Evolutionary conservation across 78 protist species (phyloP).

Genomic region (Dictyostelium intermedium): DNA sequence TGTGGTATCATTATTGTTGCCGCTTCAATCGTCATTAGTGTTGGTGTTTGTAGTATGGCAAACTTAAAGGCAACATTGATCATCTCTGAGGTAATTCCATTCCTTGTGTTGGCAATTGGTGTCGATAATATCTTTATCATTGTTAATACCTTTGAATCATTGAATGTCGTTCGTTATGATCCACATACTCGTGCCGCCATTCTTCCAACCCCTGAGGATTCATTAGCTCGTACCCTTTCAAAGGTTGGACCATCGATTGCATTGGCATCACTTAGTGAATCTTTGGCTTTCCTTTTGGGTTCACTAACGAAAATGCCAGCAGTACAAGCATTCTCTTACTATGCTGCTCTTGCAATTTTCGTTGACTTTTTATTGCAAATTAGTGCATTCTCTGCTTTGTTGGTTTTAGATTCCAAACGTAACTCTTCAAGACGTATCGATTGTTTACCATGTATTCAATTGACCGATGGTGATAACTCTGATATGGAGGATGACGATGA

Average conservation of each 20-base stretch:
- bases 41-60: constrained; percentile 37
- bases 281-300: constrained; percentile 89
- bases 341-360: constrained; percentile 84
- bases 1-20: constrained; percentile 85
- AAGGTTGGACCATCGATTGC: constrained; percentile 86
- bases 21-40: constrained; percentile 37
- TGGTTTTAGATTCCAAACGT: constrained; percentile 79
- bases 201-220: constrained; percentile 27
- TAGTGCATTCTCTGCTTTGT: constrained; percentile 74
- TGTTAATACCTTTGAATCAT: constrained; percentile 76
- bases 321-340: constrained; percentile 83
- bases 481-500: constrained; percentile 52
- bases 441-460: constrained; percentile 72
- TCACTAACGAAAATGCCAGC: constrained; percentile 89
- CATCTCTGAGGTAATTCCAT: constrained; percentile 90
- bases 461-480: constrained; percentile 37
- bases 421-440: constrained; percentile 67
- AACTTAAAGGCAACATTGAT: constrained; percentile 86
- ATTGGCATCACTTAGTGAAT: constrained; percentile 84
- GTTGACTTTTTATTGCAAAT: constrained; percentile 83
- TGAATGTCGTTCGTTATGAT: constrained; percentile 5
- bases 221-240: constrained; percentile 71
- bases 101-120: constrained; percentile 90
- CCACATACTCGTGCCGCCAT: background rate
- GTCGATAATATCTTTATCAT: constrained; percentile 90